phyloP scores from a whole-genome alignment of 306 rosid genomes.

The Trifolium dubium region DNA sequence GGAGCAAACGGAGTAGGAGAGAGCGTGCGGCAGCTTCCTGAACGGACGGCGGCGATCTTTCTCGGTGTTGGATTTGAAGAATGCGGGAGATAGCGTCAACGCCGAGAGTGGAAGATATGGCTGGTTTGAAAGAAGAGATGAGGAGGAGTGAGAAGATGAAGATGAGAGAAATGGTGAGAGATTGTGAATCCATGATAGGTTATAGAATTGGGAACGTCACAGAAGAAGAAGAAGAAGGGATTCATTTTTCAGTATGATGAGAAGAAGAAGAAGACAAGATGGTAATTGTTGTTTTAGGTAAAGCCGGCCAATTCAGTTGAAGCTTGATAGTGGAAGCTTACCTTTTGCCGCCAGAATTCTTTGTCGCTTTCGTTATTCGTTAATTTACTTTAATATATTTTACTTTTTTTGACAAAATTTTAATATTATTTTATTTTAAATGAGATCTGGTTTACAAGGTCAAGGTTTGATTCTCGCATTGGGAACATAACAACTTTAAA shows the following conservation, averaged over 20 bases:
- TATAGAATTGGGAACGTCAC: background rate
- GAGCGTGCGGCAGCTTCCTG: constrained; percentile 78
- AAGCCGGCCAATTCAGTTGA: constrained; percentile 44
- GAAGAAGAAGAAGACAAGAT: constrained; percentile 42
- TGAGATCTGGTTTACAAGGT: too few species aligned
- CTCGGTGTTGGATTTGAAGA: constrained; percentile 71
- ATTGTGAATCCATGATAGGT: constrained; percentile 39
- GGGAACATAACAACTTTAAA: too few species aligned
- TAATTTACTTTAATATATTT: background rate
- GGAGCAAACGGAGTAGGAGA: constrained; percentile 74
- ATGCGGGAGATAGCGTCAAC: constrained; percentile 61
- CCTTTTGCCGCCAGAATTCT: constrained; percentile 31
- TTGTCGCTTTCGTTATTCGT: background rate
- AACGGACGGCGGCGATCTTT: constrained; percentile 60
- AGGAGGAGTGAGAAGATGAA: constrained; percentile 16
- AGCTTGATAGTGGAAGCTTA: constrained; percentile 6
- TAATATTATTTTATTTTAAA: too few species aligned
- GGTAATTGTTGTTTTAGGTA: constrained; percentile 27
- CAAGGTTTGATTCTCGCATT: too few species aligned
- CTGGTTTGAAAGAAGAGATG: constrained; percentile 6
- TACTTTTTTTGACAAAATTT: too few species aligned
- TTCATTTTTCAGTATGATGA: background rate
- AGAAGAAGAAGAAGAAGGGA: constrained; percentile 36
- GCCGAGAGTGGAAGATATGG: constrained; percentile 52
- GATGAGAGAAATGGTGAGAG: constrained; percentile 52